These are phyloP conservation scores for Alternaria sp. DNA, from an alignment of 2,329 filamentous ascomycete species.

Conservation along the genomic window DNA sequence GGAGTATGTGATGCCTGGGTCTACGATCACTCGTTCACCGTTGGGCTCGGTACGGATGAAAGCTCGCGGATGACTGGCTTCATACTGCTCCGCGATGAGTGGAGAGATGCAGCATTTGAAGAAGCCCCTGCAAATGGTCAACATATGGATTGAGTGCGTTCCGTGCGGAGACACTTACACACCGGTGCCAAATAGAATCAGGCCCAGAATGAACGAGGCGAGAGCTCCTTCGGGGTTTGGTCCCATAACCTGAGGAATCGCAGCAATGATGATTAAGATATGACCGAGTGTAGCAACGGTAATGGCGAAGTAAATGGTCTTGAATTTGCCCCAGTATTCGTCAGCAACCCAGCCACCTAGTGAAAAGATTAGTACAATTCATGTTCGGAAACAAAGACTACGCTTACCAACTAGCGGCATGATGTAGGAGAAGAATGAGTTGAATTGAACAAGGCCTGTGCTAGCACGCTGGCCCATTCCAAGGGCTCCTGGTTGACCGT, in stretches of 20 bases:
- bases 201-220: conserved; percentile 57
- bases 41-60: conserved; percentile 58
- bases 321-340: conserved; percentile 65
- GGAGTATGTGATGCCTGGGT: conserved; percentile 69
- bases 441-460: conserved; percentile 31
- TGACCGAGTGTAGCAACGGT: conserved; percentile 63
- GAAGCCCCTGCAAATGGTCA: conserved; percentile 33
- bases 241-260: conserved; percentile 54
- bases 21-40: conserved; percentile 71
- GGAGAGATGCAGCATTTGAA: conserved; percentile 58
- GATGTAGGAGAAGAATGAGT: conserved; percentile 29
- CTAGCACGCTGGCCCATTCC: conserved; percentile 36
- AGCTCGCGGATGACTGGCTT: conserved; percentile 59
- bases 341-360: conserved; percentile 64
- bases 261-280: conserved; percentile 59
- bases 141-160: background rate
- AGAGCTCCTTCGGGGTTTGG: conserved; percentile 47
- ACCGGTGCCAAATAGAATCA: conserved; percentile 51
- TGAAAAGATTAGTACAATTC: conserved; percentile 50
- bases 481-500: conserved; percentile 36
- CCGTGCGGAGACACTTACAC: conserved; percentile 16
- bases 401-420: conserved; percentile 33
- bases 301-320: conserved; percentile 62
- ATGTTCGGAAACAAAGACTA: background rate
- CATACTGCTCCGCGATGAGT: conserved; percentile 70